Conservation (phyloP, 2,329 filamentous ascomycete genomes). For the Colletotrichum spinosum region DNA sequence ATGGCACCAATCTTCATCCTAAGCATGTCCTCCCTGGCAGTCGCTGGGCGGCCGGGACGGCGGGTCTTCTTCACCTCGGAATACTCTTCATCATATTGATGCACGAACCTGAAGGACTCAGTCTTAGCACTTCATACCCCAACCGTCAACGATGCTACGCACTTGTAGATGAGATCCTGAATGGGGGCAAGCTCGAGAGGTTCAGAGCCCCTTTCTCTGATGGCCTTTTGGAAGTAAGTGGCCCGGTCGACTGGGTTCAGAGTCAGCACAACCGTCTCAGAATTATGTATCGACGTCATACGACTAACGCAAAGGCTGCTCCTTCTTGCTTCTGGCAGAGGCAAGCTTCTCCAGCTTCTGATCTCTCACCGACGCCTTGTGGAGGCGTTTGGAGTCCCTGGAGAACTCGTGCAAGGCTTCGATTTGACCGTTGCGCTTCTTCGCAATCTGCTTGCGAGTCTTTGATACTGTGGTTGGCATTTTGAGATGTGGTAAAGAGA, state of each 20-base stretch:
- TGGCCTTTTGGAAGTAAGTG: slow-evolving; percentile 76
- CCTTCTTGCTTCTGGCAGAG: slow-evolving; percentile 76
- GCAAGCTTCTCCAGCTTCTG: slow-evolving; percentile 82
- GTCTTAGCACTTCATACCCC: background rate
- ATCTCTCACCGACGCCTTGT: slow-evolving; percentile 83
- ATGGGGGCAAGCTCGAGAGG: slow-evolving; percentile 67
- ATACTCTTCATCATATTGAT: slow-evolving; percentile 79
- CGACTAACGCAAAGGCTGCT: slow-evolving; percentile 76
- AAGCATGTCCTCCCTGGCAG: slow-evolving; percentile 80
- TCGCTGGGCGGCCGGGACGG: slow-evolving; percentile 83
- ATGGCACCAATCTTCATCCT: slow-evolving; percentile 77
- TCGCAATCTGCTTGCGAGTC: slow-evolving; percentile 88
- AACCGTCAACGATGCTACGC: slow-evolving; percentile 41
- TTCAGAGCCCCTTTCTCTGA: slow-evolving; percentile 62
- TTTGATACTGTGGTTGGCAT: slow-evolving; percentile 87
- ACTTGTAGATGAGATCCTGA: slow-evolving; percentile 73
- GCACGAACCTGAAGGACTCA: slow-evolving; percentile 65
- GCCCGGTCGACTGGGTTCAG: slow-evolving; percentile 49
- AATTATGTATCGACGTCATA: slow-evolving; percentile 26
- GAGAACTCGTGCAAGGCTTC: slow-evolving; percentile 88
- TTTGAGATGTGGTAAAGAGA: slow-evolving; percentile 40
- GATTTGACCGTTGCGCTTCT: slow-evolving; percentile 82
- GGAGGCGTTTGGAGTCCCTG: slow-evolving; percentile 84
- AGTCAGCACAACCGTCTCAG: slow-evolving; percentile 11
- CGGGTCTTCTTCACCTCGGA: slow-evolving; percentile 74